Evolutionary conservation across 306 rosid species (phyloP).

Genomic region (Cicer bijugum): DNA sequence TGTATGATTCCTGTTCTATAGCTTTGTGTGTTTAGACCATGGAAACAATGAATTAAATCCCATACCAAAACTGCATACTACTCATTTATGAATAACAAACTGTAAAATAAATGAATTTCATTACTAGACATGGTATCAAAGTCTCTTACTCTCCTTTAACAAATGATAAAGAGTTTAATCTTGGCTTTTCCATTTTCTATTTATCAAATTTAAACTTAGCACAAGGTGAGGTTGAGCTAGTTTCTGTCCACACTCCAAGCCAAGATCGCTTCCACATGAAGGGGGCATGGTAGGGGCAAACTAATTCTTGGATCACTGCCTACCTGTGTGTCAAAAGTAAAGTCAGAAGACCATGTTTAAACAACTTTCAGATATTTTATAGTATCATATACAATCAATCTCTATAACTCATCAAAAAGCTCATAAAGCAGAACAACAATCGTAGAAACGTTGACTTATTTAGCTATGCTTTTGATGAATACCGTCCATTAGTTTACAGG

Average conservation of each 20-base stretch:
- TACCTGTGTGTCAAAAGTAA: constrained; percentile 1
- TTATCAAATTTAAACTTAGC: constrained; percentile 15
- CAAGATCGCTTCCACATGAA: constrained; percentile 6
- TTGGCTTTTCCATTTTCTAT: not conserved
- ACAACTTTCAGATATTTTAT: constrained; percentile 5
- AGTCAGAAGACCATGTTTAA: not conserved
- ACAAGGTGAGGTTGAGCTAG: not conserved
- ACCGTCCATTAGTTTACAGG: not conserved
- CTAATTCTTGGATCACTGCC: constrained; percentile 2
- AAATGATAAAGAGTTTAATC: not conserved
- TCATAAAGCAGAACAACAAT: not conserved
- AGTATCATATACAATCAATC: not conserved
- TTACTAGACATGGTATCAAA: not conserved
- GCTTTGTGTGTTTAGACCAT: not conserved
- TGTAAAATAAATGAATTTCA: not conserved
- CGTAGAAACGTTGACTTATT: not conserved
- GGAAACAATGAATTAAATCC: constrained; percentile 7
- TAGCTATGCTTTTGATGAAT: constrained; percentile 15
- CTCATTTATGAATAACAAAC: not conserved
- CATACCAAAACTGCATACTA: not conserved
- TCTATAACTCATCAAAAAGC: constrained; percentile 21
- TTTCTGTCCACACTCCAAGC: constrained; percentile 2
- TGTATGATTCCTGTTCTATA: not conserved
- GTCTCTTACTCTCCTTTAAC: not conserved
- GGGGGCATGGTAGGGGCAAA: not conserved